Evolutionary conservation across 768 basidiomycete genomes (phyloP).

Genomic region (Boletus reticuloceps): DNA sequence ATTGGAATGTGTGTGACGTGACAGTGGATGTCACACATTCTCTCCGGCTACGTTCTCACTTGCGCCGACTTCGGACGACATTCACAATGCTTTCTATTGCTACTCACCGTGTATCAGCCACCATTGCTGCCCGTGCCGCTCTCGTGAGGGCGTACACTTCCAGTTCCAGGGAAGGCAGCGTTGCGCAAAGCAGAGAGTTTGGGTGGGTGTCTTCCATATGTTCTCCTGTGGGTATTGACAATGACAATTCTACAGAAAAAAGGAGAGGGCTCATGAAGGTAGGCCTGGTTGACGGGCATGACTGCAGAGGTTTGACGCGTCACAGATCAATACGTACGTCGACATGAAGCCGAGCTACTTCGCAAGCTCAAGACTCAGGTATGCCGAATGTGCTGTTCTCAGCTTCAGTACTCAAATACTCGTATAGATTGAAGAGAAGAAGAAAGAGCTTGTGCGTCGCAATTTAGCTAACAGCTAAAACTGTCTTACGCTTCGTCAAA

Average conservation of each 20-base stretch:
- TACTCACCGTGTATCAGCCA: constrained; percentile 40
- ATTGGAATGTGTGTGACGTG: constrained; percentile 47
- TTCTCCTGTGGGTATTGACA: not conserved
- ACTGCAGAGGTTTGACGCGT: not conserved
- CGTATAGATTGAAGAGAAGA: constrained; percentile 30
- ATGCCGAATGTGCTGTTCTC: constrained; percentile 9
- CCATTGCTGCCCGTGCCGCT: constrained; percentile 35
- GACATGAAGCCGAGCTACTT: constrained; percentile 56
- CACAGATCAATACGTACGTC: constrained; percentile 62
- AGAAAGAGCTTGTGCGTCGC: constrained; percentile 32
- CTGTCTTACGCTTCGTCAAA: constrained; percentile 12
- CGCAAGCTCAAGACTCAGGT: constrained; percentile 60
- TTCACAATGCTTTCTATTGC: constrained; percentile 24
- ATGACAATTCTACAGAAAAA: constrained; percentile 47
- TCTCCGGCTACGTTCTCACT: not conserved
- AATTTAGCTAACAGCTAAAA: constrained; percentile 9
- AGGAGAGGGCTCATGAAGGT: constrained; percentile 73
- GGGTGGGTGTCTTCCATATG: constrained; percentile 38
- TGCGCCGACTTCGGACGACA: not conserved
- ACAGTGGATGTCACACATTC: constrained; percentile 24
- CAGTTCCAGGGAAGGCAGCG: constrained; percentile 50
- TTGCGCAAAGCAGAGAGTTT: constrained; percentile 63
- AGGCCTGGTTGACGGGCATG: constrained; percentile 3
- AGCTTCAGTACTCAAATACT: not conserved
- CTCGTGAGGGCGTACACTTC: constrained; percentile 35